Base-by-base conservation (phyloP, 768 basidiomycete species). In the Termitomyces sp. region DNA sequence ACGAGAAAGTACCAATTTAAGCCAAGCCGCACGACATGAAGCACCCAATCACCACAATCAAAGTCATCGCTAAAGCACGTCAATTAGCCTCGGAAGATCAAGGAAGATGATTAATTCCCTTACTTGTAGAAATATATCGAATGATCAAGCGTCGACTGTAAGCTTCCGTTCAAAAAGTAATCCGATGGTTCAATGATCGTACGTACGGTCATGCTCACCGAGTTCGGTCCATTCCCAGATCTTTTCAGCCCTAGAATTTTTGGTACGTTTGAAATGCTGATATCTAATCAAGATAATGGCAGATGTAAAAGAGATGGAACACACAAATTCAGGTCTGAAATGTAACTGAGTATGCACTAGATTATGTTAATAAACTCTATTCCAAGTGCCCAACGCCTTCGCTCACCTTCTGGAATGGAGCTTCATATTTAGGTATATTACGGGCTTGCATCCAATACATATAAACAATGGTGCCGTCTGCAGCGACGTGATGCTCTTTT, bases 401-500 rank as follows among this genome's bases (percentile, higher is more conserved):
- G 4, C 70, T 52, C 53, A 87, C 91, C 75, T 92, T 93, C 65
- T 93, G 91, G 70, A 88, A 93, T 23, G 84, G 81, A 4, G 84
- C 69, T 46, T 83, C 85, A 68, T 89, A 89, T 64, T 79, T 77
- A 1, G 87, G 85, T 57, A 85, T 78, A 61, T 84, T 79, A 60
- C 82, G 80, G 3, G 90, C 86, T 68, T 85, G 83, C 87, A 91
- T 89, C 92, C 91, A 94, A 66, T 84, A 89, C 81, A 86, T 83
- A 57, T 79, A 79, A 18, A 77, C 75, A 32, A 79, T 70, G 20
- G 72, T 73, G 4, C 87, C 87, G 30, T 82, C 77, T 32, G 72
- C 70, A 3, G 75, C 67, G 20, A 72, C 64, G 49, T 76, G 72
- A 26, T 79, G 70, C 36, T 77, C 77, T 35, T 69, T 72, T 0